Evolutionary conservation across 169 alveolate species (phyloP).

Genomic region (Eimeria tenella): DNA sequence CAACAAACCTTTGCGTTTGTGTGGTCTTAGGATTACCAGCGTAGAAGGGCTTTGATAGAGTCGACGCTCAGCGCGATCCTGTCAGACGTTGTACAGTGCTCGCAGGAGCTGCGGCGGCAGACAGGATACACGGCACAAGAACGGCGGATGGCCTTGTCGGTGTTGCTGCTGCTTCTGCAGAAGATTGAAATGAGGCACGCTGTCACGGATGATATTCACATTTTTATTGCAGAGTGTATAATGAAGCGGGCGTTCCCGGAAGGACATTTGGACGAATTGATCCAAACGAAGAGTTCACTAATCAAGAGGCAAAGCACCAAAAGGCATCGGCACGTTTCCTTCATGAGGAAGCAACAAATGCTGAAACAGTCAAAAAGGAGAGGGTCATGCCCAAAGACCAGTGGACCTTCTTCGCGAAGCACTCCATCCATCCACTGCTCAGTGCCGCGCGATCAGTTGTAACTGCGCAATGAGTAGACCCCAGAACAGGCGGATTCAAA

Average conservation of each 20-base stretch:
- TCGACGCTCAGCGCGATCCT: neutral
- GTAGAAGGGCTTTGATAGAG: neutral
- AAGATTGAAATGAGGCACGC: constrained; percentile 27
- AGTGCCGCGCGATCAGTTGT: too few relatives aligned
- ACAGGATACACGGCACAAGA: constrained; percentile 9
- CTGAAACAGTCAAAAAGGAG: too few relatives aligned
- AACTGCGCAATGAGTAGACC: too few relatives aligned
- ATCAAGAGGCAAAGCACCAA: too few relatives aligned
- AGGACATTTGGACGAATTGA: neutral
- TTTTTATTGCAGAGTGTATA: neutral
- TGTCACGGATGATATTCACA: constrained; percentile 13
- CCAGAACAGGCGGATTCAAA: too few relatives aligned
- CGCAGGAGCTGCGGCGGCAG: neutral
- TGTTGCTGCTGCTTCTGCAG: constrained; percentile 24
- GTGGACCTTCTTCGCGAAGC: too few relatives aligned
- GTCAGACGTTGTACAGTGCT: neutral
- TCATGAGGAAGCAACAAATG: too few relatives aligned
- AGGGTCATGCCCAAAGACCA: too few relatives aligned
- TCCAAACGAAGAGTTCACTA: neutral
- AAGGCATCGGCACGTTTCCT: too few relatives aligned
- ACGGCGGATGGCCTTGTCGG: constrained; percentile 20
- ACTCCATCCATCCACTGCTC: too few relatives aligned
- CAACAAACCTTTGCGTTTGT: neutral
- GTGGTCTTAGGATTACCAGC: neutral
- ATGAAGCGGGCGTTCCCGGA: neutral